A percentile compares a stretch with the other conserved stretches of the same genome.
These are phyloP conservation scores for Trifolium fragiferum DNA, from an alignment of 306 rosid genomes.

Conservation along the genomic window DNA sequence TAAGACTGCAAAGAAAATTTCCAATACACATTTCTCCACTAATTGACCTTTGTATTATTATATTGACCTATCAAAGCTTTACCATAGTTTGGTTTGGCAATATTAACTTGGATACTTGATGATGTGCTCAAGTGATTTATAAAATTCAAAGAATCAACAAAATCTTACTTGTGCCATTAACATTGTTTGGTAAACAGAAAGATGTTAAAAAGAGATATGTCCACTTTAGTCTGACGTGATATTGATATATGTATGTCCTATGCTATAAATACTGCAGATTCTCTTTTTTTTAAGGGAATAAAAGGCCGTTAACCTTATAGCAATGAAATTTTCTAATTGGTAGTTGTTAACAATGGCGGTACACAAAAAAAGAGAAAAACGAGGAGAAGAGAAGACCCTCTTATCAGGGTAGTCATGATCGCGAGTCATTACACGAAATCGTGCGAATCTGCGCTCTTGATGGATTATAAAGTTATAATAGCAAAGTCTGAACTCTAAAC, in stretches of 20 bases:
- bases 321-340: constrained; percentile 18
- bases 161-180: constrained; percentile 12
- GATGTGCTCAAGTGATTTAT: constrained; percentile 21
- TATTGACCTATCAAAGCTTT: constrained; percentile 20
- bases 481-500: too few relatives aligned
- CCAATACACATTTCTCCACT: constrained; percentile 1
- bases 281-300: constrained; percentile 5
- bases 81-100: constrained; percentile 23
- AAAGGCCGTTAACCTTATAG: constrained; percentile 22
- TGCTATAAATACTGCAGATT: constrained; percentile 3
- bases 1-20: constrained; percentile 18
- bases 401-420: too few relatives aligned
- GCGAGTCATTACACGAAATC: too few relatives aligned
- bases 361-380: too few relatives aligned
- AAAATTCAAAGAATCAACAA: constrained; percentile 20
- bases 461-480: too few relatives aligned
- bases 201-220: neutral
- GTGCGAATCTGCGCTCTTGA: too few relatives aligned
- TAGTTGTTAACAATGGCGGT: too few relatives aligned
- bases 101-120: constrained; percentile 11
- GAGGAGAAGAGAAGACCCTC: too few relatives aligned
- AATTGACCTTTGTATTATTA: neutral
- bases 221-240: neutral
- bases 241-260: constrained; percentile 4
- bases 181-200: constrained; percentile 24